Conservation (phyloP, 169 alveolate species). For the Eimeria sp. region DNA sequence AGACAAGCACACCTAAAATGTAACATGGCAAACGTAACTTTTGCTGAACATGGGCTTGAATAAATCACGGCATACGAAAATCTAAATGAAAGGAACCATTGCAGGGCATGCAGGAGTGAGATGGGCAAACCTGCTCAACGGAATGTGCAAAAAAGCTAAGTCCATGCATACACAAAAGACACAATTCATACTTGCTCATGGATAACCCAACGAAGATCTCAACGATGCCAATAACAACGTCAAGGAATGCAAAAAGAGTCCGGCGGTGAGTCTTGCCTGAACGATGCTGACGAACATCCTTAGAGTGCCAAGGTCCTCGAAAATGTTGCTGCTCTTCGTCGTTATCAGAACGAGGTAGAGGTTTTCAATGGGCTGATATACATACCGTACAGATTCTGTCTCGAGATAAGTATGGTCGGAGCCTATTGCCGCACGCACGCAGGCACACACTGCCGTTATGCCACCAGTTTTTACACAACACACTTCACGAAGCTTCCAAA, state of each 20-base stretch:
- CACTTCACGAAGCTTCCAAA: neutral
- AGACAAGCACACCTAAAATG: neutral
- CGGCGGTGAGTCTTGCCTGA: constrained; percentile 84
- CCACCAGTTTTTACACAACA: neutral
- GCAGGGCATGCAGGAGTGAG: neutral
- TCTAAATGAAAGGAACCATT: neutral
- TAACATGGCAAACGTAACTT: neutral
- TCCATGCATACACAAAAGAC: neutral
- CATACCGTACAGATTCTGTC: constrained; percentile 93
- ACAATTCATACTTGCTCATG: neutral
- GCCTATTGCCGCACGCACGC: constrained; percentile 47
- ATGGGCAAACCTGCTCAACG: neutral
- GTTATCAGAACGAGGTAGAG: constrained; percentile 93
- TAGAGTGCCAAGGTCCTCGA: constrained; percentile 94
- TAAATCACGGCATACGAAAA: neutral
- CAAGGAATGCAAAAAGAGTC: neutral
- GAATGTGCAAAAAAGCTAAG: neutral
- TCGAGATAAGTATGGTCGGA: constrained; percentile 94
- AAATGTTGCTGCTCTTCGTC: constrained; percentile 92
- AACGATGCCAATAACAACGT: neutral
- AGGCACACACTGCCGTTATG: neutral
- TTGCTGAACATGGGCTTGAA: neutral
- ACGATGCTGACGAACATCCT: constrained; percentile 91
- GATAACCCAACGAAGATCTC: neutral
- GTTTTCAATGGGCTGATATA: constrained; percentile 94